A percentile compares a stretch with the other conserved stretches of the same genome.
Evolutionary conservation across 208 protist species (phyloP).

Genomic region (Leishmania tropica): DNA sequence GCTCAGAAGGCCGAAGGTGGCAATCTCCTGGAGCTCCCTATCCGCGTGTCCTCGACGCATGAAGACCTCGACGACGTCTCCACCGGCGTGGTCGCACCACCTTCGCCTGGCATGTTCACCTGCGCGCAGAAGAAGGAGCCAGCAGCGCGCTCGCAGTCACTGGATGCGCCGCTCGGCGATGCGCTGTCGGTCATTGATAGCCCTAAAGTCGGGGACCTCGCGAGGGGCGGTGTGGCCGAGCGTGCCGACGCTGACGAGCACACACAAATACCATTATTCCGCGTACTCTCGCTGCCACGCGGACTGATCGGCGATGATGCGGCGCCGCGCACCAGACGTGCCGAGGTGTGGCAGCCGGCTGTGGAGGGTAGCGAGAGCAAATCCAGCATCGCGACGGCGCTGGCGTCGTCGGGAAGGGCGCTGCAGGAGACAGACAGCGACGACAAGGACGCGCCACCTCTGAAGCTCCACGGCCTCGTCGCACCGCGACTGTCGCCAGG

Average conservation of each 20-base stretch:
- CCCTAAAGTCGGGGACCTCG: background rate
- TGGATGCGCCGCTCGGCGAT: background rate
- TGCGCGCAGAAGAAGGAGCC: background rate
- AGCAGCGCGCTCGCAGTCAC: background rate
- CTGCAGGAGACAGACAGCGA: background rate
- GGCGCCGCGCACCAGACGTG: background rate
- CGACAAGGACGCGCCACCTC: background rate
- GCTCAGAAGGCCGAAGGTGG: background rate
- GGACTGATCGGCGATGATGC: background rate
- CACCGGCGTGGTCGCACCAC: background rate
- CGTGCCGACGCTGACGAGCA: background rate
- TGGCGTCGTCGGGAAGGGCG: background rate
- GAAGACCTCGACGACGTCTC: background rate
- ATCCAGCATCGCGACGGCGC: background rate
- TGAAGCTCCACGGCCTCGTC: background rate
- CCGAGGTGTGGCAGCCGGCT: background rate
- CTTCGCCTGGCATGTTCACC: background rate
- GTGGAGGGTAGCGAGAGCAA: background rate
- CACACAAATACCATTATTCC: background rate
- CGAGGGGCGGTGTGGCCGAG: background rate
- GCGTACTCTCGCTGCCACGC: background rate
- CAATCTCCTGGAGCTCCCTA: conserved; percentile 6
- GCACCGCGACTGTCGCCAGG: background rate
- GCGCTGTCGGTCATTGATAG: background rate
- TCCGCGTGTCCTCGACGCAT: background rate